Evolutionary conservation across 805 yeast genomes (phyloP), one percentile per base, ranked within the genome.

Genomic region (Spathaspora passalidarum): DNA sequence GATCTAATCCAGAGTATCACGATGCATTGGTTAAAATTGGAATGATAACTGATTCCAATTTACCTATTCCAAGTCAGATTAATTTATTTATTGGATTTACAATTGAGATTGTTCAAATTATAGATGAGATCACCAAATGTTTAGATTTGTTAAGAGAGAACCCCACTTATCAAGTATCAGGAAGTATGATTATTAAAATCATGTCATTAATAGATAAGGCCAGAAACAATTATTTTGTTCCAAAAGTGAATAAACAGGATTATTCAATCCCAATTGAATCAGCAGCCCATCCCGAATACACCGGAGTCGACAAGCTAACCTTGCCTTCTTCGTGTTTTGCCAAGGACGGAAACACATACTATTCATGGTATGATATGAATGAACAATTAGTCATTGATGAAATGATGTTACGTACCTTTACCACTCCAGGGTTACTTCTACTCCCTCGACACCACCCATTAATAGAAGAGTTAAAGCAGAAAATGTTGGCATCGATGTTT

Each of bases 331-430:
- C 63, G 9, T 63, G 66, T 5, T 63, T 58, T 44, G 59, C 57
- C 2, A 42, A 37, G 19, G 35, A 45, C 17, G 38, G 38, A 13
- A 8, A 8, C 4, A 36, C 22, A 9, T 56, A 55, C 26, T 59
- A 65, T 49, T 63, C 69, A 22, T 81, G 85, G 85, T 73, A 65
- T 62, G 86, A 81, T 54, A 60, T 75, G 5, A 62, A 77, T 6
- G 82, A 80, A 44, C 81, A 78, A 46, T 56, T 70, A 0, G 71
- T 65, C 47, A 63, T 68, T 20, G 55, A 68, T 53, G 63, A 69
- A 23, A 58, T 69, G 34, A 54, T 65, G 46, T 40, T 78, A 47
- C 49, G 69, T 18, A 46, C 74, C 19, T 53, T 69, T 29, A 61
- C 75, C 2, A 54, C 61, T 52, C 57, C 55, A 39, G 57, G 65